Conservation (phyloP, 108 stramenopile genomes). For the Fragilariopsis cylindrus region DNA sequence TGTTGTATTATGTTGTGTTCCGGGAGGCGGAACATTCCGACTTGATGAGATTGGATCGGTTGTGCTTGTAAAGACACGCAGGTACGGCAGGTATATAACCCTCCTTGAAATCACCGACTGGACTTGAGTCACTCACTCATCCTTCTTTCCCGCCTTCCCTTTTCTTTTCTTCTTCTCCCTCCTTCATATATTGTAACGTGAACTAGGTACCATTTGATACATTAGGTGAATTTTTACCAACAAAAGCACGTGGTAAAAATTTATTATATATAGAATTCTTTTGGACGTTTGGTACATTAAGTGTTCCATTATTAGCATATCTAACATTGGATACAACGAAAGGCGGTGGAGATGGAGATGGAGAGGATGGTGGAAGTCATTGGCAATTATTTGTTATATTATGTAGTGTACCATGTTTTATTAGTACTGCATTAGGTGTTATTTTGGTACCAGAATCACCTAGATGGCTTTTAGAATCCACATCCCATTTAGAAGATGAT, state of each 20-base stretch:
- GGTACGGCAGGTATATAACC: too few relatives aligned
- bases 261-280: slow-evolving; percentile 55
- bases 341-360: neutral
- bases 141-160: too few relatives aligned
- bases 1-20: too few relatives aligned
- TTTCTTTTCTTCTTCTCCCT: too few relatives aligned
- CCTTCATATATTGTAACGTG: too few relatives aligned
- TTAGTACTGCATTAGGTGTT: slow-evolving; percentile 36
- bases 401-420: slow-evolving; percentile 54
- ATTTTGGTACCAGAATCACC: slow-evolving; percentile 75
- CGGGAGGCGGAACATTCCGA: too few relatives aligned
- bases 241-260: slow-evolving; percentile 38
- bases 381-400: slow-evolving; percentile 57
- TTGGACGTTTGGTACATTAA: slow-evolving; percentile 59
- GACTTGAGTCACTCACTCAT: too few relatives aligned
- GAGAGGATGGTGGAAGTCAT: slow-evolving; percentile 7
- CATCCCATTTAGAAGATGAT: slow-evolving; percentile 23
- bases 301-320: slow-evolving; percentile 56
- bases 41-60: too few relatives aligned
- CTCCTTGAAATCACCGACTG: too few relatives aligned
- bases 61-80: too few relatives aligned
- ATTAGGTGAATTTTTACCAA: slow-evolving; percentile 75
- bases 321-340: slow-evolving; percentile 27
- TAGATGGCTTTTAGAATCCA: slow-evolving; percentile 45
- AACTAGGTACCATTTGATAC: slow-evolving; percentile 68